A percentile compares a stretch with the other conserved stretches of the same genome.
These are phyloP conservation scores for Trametes cinnabarina DNA, from an alignment of 768 basidiomycete genomes.

Conservation along the genomic window DNA sequence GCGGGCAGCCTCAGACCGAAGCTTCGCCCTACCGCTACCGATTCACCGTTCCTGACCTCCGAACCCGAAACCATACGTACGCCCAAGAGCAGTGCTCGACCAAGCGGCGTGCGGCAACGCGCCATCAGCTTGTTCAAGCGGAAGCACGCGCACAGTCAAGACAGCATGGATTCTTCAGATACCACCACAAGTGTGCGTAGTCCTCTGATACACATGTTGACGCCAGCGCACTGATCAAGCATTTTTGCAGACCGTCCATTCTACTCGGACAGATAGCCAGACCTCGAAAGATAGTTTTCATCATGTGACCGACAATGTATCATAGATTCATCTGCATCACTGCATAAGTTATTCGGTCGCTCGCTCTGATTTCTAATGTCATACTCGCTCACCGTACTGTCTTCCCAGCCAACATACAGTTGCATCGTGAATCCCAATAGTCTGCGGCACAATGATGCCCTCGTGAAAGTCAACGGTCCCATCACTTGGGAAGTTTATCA, in stretches of 20 bases:
- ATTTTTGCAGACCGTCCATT: background rate
- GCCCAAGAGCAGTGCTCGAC: background rate
- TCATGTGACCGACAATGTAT: background rate
- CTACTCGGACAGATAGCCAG: slow-evolving; percentile 9
- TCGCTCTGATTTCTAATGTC: background rate
- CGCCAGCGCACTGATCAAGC: background rate
- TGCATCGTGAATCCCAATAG: too few relatives aligned
- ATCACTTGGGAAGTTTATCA: too few relatives aligned
- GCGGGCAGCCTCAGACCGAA: background rate
- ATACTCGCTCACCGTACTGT: background rate
- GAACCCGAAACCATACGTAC: slow-evolving; percentile 18
- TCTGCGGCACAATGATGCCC: too few relatives aligned
- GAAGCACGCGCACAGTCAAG: slow-evolving; percentile 17
- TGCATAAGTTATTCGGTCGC: background rate
- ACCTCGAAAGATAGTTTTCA: slow-evolving; percentile 1
- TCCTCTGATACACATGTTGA: too few relatives aligned
- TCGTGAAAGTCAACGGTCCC: too few relatives aligned
- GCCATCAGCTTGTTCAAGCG: slow-evolving; percentile 29
- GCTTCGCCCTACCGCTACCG: background rate
- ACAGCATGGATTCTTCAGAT: slow-evolving; percentile 25
- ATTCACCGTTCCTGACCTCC: slow-evolving; percentile 16
- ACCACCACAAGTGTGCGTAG: slow-evolving; percentile 6
- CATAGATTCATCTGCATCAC: slow-evolving; percentile 5
- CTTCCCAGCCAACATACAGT: too few relatives aligned
- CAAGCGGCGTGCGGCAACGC: slow-evolving; percentile 14